Conservation (phyloP, 768 basidiomycete genomes). For the Pulveroboletus sp. region DNA sequence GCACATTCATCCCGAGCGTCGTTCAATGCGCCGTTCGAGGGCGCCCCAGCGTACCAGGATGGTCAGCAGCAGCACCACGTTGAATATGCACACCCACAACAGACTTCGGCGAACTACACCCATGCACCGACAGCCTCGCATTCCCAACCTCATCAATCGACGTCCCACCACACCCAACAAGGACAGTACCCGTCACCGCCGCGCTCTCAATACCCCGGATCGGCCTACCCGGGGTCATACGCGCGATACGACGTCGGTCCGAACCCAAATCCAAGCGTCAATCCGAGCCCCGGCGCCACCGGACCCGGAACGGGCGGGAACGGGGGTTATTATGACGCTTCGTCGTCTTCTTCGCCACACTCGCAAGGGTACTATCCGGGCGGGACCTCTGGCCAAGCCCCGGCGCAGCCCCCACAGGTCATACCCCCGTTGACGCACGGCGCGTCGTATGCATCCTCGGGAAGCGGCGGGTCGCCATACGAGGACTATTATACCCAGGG, state of each 20-base stretch:
- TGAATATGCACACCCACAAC: constrained; percentile 21
- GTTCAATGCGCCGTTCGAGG: constrained; percentile 24
- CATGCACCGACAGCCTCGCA: constrained; percentile 21
- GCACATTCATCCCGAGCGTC: constrained; percentile 15
- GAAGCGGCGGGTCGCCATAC: constrained; percentile 22
- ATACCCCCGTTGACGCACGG: constrained; percentile 18
- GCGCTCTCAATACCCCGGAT: constrained; percentile 24
- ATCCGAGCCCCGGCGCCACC: constrained; percentile 2
- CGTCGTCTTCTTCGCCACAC: constrained; percentile 20
- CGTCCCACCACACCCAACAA: constrained; percentile 22
- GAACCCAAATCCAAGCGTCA: constrained; percentile 15
- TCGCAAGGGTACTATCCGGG: constrained; percentile 20
- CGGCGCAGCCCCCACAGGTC: constrained; percentile 18
- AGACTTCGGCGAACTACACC: constrained; percentile 15
- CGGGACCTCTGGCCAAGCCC: constrained; percentile 16
- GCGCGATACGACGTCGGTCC: constrained; percentile 29
- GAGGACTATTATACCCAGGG: constrained; percentile 25
- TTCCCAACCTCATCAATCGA: constrained; percentile 18
- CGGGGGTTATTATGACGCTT: constrained; percentile 25
- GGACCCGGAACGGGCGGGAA: constrained; percentile 12
- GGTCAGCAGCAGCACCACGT: constrained; percentile 19
- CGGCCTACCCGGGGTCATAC: constrained; percentile 28
- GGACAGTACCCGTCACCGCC: constrained; percentile 24
- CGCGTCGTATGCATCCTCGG: constrained; percentile 21
- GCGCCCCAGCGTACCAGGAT: constrained; percentile 27